These are phyloP conservation scores for Podila epigama DNA, from an alignment of 192 early-diverging fungal genomes.

Conservation along the genomic window DNA sequence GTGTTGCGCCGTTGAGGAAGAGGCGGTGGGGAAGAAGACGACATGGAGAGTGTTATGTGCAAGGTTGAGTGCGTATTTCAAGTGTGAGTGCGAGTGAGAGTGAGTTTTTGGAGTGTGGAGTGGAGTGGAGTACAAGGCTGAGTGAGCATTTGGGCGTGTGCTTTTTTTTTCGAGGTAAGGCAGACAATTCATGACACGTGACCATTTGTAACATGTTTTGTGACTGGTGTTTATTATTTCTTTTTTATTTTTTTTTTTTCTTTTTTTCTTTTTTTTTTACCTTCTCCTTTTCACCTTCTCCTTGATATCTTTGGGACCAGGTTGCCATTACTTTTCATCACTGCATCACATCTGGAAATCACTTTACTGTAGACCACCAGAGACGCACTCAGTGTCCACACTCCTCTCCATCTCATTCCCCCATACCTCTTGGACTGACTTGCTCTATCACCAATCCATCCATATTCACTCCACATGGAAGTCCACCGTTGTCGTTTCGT, in stretches of 20 bases:
- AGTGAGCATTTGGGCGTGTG: too few species aligned
- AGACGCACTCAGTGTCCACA: background rate
- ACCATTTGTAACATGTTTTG: too few species aligned
- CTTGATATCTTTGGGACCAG: too few species aligned
- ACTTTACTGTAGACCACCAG: too few species aligned
- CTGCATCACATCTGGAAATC: too few species aligned
- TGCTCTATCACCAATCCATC: background rate
- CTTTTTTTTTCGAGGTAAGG: too few species aligned
- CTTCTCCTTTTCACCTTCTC: background rate
- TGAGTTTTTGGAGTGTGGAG: background rate
- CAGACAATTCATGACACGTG: too few species aligned
- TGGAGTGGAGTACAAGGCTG: too few species aligned
- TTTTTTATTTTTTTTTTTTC: background rate
- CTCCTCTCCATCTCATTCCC: background rate
- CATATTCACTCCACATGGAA: constrained; percentile 59
- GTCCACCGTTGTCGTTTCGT: constrained; percentile 88
- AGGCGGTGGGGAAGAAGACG: background rate
- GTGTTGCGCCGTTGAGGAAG: constrained; percentile 5
- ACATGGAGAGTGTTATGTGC: background rate
- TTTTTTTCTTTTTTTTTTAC: background rate
- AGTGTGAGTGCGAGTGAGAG: background rate
- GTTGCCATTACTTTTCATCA: too few species aligned
- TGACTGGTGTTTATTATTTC: too few species aligned
- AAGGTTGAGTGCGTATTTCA: background rate
- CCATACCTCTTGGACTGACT: too few species aligned